A percentile compares a stretch with the other conserved stretches of the same genome.
phyloP scores from a whole-genome alignment of 495 filamentous ascomycete species.

The Penicillium coprophilum region DNA sequence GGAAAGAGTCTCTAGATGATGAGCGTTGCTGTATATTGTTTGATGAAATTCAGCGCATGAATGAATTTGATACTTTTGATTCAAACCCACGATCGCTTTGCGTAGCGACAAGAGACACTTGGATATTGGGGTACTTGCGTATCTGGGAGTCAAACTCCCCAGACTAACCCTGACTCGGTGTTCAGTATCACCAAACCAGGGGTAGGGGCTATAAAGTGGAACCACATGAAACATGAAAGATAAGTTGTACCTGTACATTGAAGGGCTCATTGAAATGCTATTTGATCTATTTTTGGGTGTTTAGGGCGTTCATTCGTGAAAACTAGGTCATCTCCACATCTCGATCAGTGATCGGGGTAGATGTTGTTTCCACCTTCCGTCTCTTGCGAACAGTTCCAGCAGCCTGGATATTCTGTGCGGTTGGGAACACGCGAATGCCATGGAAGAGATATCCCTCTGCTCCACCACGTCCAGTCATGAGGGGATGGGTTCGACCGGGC shows the following conservation, averaged over 20 bases:
- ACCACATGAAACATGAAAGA: background rate
- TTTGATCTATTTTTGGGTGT: slow-evolving; percentile 10
- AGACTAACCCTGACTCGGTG: background rate
- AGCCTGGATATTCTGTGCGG: slow-evolving; percentile 73
- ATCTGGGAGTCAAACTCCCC: background rate
- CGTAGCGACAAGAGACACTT: slow-evolving; percentile 6
- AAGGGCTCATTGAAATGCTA: slow-evolving; percentile 10
- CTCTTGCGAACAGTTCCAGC: slow-evolving; percentile 64
- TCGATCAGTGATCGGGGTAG: slow-evolving; percentile 28
- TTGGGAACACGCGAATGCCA: slow-evolving; percentile 75
- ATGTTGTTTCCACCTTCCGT: slow-evolving; percentile 35
- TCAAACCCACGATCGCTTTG: slow-evolving; percentile 10
- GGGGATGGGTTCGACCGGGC: slow-evolving; percentile 86
- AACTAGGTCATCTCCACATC: slow-evolving; percentile 38
- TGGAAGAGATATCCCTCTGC: slow-evolving; percentile 90
- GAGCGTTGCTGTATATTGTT: slow-evolving; percentile 29
- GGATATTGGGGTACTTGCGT: background rate
- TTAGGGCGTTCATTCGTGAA: slow-evolving; percentile 3
- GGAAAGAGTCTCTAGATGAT: slow-evolving; percentile 73
- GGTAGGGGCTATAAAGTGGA: background rate
- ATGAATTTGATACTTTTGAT: slow-evolving; percentile 24
- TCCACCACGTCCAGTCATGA: slow-evolving; percentile 86
- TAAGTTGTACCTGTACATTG: slow-evolving; percentile 8
- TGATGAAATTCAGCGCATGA: slow-evolving; percentile 37
- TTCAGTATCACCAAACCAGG: background rate